Percentiles rank a stretch among this genome's conserved stretches.
Evolutionary conservation across 441 rosid species (phyloP).

Genomic region (Geranium incanum): DNA sequence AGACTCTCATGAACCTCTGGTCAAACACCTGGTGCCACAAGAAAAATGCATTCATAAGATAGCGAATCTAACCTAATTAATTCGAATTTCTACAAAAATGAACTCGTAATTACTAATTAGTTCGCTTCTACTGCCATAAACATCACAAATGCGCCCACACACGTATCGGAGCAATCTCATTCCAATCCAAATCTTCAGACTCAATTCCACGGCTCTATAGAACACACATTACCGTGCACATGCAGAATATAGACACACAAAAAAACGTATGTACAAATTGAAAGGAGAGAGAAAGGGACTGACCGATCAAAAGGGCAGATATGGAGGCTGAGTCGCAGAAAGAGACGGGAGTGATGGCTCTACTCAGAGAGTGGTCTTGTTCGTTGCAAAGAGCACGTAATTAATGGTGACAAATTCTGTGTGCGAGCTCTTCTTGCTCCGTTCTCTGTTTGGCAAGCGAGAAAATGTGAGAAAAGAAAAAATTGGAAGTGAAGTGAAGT

Average conservation of each 20-base stretch:
- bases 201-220: background rate
- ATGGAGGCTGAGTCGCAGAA: slow-evolving; percentile 17
- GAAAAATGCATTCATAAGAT: background rate
- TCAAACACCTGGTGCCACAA: slow-evolving; percentile 38
- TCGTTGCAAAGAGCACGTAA: background rate
- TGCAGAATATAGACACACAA: background rate
- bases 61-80: background rate
- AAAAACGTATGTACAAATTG: background rate
- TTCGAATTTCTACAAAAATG: background rate
- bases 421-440: background rate
- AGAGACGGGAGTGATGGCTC: slow-evolving; percentile 23
- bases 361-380: slow-evolving; percentile 14
- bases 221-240: background rate
- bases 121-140: background rate
- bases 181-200: no score
- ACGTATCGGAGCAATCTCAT: background rate
- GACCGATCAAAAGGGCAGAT: slow-evolving; percentile 28
- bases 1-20: slow-evolving; percentile 31
- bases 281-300: slow-evolving; percentile 20
- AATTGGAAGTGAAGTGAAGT: no score
- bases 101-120: background rate
- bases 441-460: slow-evolving; percentile 10
- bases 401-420: slow-evolving; percentile 2
- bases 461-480: slow-evolving; percentile 1
- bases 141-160: background rate